phyloP scores from a whole-genome alignment of 2,329 filamentous ascomycete genomes.

The Colletotrichum melonis region DNA sequence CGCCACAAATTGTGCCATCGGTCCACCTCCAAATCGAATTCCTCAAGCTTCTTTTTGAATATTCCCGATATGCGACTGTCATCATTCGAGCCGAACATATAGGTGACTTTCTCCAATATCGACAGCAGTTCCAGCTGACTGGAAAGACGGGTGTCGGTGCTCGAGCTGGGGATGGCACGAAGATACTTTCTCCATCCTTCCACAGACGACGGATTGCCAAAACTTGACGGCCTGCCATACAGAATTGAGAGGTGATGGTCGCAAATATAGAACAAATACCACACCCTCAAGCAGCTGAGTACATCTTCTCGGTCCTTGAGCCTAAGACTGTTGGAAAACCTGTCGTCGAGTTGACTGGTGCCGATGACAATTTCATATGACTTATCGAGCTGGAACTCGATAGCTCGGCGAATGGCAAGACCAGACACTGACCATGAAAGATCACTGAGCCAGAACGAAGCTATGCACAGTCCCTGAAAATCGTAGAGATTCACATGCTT shows the following conservation, averaged over 20 bases:
- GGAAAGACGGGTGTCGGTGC: not conserved
- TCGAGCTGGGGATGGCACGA: not conserved
- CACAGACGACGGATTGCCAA: not conserved
- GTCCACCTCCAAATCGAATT: not conserved
- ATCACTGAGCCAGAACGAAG: not conserved
- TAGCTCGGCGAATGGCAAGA: not conserved
- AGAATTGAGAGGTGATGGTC: not conserved
- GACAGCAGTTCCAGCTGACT: not conserved
- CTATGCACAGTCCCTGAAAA: not conserved
- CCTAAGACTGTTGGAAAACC: not conserved
- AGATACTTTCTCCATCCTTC: not conserved
- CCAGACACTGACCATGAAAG: not conserved
- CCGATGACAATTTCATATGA: not conserved
- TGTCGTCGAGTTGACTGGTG: not conserved
- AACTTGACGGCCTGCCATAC: not conserved
- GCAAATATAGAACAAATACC: not conserved
- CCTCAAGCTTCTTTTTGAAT: not conserved
- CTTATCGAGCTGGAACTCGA: not conserved
- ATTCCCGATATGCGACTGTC: not conserved
- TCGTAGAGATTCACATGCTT: not conserved
- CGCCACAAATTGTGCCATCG: not conserved
- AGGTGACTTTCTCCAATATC: not conserved
- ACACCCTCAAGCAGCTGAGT: not conserved
- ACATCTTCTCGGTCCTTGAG: not conserved
- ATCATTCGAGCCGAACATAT: not conserved